These are phyloP conservation scores for Diplodia mutila DNA, from an alignment of 2,329 filamentous ascomycete species.

Conservation along the genomic window DNA sequence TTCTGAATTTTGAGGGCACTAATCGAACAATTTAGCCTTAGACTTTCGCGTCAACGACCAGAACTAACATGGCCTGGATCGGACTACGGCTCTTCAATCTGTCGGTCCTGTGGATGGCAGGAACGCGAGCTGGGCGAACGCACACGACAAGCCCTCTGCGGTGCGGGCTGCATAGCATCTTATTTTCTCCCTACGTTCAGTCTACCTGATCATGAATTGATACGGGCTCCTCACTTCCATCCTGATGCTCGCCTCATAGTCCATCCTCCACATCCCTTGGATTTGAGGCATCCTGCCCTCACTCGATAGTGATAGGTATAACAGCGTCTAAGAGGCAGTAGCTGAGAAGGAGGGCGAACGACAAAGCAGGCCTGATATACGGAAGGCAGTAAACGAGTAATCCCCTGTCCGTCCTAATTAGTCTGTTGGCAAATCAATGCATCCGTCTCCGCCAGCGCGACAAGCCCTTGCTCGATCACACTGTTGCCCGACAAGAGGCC, in stretches of 20 bases:
- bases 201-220: background rate
- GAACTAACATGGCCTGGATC: background rate
- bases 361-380: background rate
- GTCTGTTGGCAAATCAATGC: background rate
- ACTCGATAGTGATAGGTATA: no score
- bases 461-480: background rate
- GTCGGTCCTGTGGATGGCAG: background rate
- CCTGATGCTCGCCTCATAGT: background rate
- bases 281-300: background rate
- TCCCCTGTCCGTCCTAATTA: background rate
- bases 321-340: no score
- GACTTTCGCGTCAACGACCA: background rate
- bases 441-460: background rate
- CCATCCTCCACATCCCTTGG: background rate
- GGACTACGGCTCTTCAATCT: background rate
- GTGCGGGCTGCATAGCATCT: background rate
- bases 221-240: no score
- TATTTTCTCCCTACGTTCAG: background rate
- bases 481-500: background rate
- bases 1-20: background rate
- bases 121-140: background rate
- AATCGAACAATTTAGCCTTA: background rate
- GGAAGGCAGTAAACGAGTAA: accelerated
- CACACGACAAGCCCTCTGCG: background rate
- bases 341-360: no score